These are phyloP conservation scores for Boletus chippewaensis DNA, from an alignment of 1,284 basidiomycete species.

Conservation along the genomic window DNA sequence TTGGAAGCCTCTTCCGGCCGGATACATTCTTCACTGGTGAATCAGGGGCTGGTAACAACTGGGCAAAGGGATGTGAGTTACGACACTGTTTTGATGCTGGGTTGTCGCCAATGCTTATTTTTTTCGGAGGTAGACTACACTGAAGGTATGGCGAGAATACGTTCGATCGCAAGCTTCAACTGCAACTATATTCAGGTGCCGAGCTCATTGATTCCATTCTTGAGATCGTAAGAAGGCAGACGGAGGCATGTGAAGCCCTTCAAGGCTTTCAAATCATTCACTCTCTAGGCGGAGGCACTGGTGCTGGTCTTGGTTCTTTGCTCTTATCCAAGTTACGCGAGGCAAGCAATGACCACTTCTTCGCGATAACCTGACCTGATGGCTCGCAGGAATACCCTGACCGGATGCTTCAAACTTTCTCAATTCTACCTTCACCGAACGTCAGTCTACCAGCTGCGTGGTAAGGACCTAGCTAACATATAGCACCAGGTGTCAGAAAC, in stretches of 20 bases:
- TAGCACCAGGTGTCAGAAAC: slow-evolving; percentile 78
- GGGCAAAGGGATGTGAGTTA: slow-evolving; percentile 81
- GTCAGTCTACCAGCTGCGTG: slow-evolving; percentile 33
- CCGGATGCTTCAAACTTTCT: slow-evolving; percentile 91
- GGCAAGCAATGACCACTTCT: slow-evolving; percentile 30
- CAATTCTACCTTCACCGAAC: slow-evolving; percentile 87
- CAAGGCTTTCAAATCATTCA: slow-evolving; percentile 95
- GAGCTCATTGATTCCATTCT: slow-evolving; percentile 85
- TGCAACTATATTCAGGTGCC: slow-evolving; percentile 50
- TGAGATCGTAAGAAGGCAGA: slow-evolving; percentile 69
- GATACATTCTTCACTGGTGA: slow-evolving; percentile 78
- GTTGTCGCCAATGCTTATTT: slow-evolving; percentile 15
- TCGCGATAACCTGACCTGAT: slow-evolving; percentile 2
- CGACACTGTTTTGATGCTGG: not conserved
- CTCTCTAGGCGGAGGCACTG: slow-evolving; percentile 91
- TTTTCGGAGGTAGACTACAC: slow-evolving; percentile 62
- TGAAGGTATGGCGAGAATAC: slow-evolving; percentile 49
- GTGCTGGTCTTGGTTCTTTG: slow-evolving; percentile 80
- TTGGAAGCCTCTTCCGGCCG: slow-evolving; percentile 78
- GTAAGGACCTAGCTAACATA: slow-evolving; percentile 11
- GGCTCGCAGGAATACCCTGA: slow-evolving; percentile 74
- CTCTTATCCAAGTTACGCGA: slow-evolving; percentile 82
- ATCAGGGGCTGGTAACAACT: slow-evolving; percentile 87
- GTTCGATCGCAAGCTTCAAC: not conserved
- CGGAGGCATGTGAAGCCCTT: slow-evolving; percentile 78